A percentile compares a stretch with the other conserved stretches of the same genome.
Evolutionary conservation across 208 protist genomes (phyloP).

Genomic region (Crithidia expoeki): DNA sequence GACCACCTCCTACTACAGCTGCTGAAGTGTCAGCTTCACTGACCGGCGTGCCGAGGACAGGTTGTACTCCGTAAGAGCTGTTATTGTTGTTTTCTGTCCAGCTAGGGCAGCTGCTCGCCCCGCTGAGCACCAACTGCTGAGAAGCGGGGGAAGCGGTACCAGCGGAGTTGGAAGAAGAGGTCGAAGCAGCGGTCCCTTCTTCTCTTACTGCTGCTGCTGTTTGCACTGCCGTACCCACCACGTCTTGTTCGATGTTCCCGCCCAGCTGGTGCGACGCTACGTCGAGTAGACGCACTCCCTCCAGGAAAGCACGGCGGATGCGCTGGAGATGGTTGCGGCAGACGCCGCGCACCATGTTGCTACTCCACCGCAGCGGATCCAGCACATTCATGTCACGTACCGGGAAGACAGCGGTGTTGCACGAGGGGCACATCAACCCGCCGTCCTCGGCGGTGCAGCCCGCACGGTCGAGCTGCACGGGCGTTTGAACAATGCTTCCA

Average conservation of each 20-base stretch:
- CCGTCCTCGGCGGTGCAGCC: slow-evolving; percentile 44
- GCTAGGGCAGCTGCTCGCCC: slow-evolving; percentile 31
- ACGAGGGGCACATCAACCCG: slow-evolving; percentile 58
- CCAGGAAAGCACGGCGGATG: slow-evolving; percentile 68
- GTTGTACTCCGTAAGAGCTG: too few relatives aligned
- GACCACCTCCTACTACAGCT: not conserved
- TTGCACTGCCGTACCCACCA: not conserved
- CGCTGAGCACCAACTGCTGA: slow-evolving; percentile 30
- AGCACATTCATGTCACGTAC: slow-evolving; percentile 91
- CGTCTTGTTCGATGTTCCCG: not conserved
- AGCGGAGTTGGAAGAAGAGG: not conserved
- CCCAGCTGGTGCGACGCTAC: slow-evolving; percentile 48
- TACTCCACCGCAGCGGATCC: slow-evolving; percentile 91
- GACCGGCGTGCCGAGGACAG: not conserved
- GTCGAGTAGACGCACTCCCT: slow-evolving; percentile 58
- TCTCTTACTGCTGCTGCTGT: too few relatives aligned
- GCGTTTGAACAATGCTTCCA: not conserved
- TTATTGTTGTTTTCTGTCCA: slow-evolving; percentile 17
- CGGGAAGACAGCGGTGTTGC: slow-evolving; percentile 73
- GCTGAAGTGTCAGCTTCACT: not conserved
- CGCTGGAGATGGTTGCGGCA: slow-evolving; percentile 86
- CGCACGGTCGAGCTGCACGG: slow-evolving; percentile 39
- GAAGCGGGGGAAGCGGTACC: slow-evolving; percentile 22
- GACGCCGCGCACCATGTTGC: slow-evolving; percentile 89
- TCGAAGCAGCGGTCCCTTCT: not conserved